These are phyloP conservation scores for Pulveroboletus ravenelii DNA, from an alignment of 768 basidiomycete species.

Conservation along the genomic window DNA sequence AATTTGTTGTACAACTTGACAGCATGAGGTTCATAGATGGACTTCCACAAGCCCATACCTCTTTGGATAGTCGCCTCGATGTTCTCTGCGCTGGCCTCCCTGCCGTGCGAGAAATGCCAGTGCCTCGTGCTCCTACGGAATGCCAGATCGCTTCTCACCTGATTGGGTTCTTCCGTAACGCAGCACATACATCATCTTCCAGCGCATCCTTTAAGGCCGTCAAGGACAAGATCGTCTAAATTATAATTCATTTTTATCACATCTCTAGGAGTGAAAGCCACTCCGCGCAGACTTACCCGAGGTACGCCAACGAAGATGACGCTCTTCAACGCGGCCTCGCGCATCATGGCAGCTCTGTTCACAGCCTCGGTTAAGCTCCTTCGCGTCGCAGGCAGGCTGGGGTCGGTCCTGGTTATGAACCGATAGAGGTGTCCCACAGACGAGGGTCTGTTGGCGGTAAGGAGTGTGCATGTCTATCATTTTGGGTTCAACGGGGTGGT, in stretches of 20 bases:
- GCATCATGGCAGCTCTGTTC: constrained; percentile 76
- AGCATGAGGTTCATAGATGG: constrained; percentile 85
- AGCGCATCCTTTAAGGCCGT: constrained; percentile 70
- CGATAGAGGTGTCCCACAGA: constrained; percentile 77
- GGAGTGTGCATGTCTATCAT: constrained; percentile 72
- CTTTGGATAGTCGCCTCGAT: constrained; percentile 65
- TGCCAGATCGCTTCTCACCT: constrained; percentile 44
- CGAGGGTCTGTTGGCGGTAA: constrained; percentile 78
- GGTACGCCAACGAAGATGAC: constrained; percentile 86
- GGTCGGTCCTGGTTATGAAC: constrained; percentile 56
- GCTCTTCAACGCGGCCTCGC: constrained; percentile 87
- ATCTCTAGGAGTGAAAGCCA: neutral
- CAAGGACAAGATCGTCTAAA: constrained; percentile 77
- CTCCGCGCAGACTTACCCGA: constrained; percentile 47
- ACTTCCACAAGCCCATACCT: constrained; percentile 73
- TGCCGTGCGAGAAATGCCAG: constrained; percentile 31
- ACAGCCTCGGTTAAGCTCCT: constrained; percentile 51
- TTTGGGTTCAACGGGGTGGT: constrained; percentile 26
- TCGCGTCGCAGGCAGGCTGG: constrained; percentile 37
- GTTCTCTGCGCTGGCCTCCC: constrained; percentile 56
- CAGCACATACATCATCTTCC: constrained; percentile 75
- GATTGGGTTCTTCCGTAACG: constrained; percentile 60
- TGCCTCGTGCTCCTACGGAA: constrained; percentile 19
- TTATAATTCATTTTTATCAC: constrained; percentile 6
- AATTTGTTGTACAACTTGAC: constrained; percentile 87